phyloP scores from a whole-genome alignment of 75 land plant species.

The Gnetum montanum region DNA sequence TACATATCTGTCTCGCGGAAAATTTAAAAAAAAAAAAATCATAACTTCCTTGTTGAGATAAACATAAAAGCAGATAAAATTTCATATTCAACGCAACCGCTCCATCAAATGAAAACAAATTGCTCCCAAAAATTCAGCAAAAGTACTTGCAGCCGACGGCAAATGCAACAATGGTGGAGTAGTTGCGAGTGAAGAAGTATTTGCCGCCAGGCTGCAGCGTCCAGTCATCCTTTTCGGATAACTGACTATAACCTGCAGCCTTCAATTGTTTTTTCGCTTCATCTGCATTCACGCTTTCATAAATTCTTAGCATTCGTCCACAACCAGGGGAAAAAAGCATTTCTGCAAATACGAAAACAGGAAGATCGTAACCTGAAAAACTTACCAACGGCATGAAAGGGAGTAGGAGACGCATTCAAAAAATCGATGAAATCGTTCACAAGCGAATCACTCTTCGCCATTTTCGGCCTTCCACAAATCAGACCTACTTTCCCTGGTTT shows the following conservation, averaged over 20 bases:
- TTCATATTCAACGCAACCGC: not conserved
- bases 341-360: not conserved
- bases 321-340: not conserved
- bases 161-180: constrained; percentile 90
- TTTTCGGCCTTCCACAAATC: too few relatives aligned
- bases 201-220: constrained; percentile 65
- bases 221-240: constrained; percentile 88
- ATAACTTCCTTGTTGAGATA: not conserved
- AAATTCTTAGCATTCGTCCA: not conserved
- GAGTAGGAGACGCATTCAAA: constrained; percentile 88
- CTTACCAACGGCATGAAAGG: constrained; percentile 94
- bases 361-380: not conserved
- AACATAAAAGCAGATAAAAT: not conserved
- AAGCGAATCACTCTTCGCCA: too few relatives aligned
- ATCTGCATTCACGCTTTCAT: constrained; percentile 39
- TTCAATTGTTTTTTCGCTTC: constrained; percentile 70
- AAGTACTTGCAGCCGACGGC: constrained; percentile 75
- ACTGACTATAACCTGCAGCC: constrained; percentile 51
- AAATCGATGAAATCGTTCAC: constrained; percentile 75
- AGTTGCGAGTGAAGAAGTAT: constrained; percentile 95
- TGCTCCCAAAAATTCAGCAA: not conserved
- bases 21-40: not conserved
- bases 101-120: not conserved
- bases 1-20: constrained; percentile 39
- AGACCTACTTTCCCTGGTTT: too few relatives aligned